Evolutionary conservation across 768 basidiomycete genomes (phyloP).

Genomic region (Calocybe gangraenosa): DNA sequence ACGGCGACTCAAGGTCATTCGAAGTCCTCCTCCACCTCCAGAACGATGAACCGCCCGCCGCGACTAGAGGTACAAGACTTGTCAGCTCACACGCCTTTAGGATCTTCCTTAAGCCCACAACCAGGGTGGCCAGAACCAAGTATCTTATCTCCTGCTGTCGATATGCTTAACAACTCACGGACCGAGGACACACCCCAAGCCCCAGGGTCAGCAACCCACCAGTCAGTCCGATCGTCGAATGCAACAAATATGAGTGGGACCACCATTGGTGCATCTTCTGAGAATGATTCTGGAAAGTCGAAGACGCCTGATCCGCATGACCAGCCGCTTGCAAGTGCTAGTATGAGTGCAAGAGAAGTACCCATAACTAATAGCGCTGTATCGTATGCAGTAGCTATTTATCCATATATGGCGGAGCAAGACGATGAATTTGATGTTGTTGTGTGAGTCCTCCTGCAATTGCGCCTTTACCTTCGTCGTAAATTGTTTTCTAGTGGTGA

Average conservation of each 20-base stretch:
- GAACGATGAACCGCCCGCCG: slow-evolving; percentile 55
- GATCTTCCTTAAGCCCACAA: slow-evolving; percentile 60
- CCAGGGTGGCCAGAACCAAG: slow-evolving; percentile 73
- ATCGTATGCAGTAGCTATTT: slow-evolving; percentile 96
- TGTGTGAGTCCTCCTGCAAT: slow-evolving; percentile 60
- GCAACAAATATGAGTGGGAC: slow-evolving; percentile 23
- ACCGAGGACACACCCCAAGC: slow-evolving; percentile 37
- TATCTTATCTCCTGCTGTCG: slow-evolving; percentile 53
- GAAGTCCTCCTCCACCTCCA: slow-evolving; percentile 35
- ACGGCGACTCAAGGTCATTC: slow-evolving; percentile 41
- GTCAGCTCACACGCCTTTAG: slow-evolving; percentile 38
- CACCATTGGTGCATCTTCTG: slow-evolving; percentile 25
- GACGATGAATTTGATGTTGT: slow-evolving; percentile 98
- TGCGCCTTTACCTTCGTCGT: slow-evolving; percentile 1
- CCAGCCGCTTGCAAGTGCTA: slow-evolving; percentile 17
- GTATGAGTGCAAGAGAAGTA: slow-evolving; percentile 33
- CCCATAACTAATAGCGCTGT: slow-evolving; percentile 49
- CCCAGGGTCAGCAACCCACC: slow-evolving; percentile 25
- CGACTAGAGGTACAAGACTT: slow-evolving; percentile 68
- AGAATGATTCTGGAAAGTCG: slow-evolving; percentile 22
- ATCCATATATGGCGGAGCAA: slow-evolving; percentile 98
- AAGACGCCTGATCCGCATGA: slow-evolving; percentile 14
- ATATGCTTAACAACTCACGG: slow-evolving; percentile 19
- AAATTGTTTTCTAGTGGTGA: slow-evolving; percentile 60
- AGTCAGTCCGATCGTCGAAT: slow-evolving; percentile 24